Evolutionary conservation across 176 grass and related monocot genomes (phyloP), one percentile per base, ranked within the genome.

Genomic region (Phyllostachys edulis): DNA sequence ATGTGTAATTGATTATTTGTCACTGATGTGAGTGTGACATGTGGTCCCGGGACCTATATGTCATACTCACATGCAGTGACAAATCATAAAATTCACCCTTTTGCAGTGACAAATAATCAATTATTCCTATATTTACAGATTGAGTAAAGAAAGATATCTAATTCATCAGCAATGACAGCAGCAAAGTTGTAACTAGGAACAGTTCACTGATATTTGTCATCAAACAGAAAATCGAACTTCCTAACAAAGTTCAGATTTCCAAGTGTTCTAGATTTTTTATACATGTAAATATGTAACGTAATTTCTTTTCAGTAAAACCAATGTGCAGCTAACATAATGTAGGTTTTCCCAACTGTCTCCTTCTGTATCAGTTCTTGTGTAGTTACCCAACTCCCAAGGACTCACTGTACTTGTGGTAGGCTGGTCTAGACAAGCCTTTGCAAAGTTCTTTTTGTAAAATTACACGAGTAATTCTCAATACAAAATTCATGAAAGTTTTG

Each of bases 401-500:
- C 37, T 42, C 10, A 70, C 32, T 81, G 36, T 62, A 83, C 20
- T 68, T 80, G 36, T 57, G 47, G 59, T 79, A 85, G 32, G 69
- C n/a, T 76, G 32, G 1, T 85, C 65, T 42, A 83, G 38, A 84
- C 45, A 50, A 29, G 42, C 41, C 69, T 32, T 60, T 9, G n/a
- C 17, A 21, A 79, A 89, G 17, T 80, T 61, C 69, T 40, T 68
- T 56, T 60, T 18, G 41, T 20, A 78, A 32, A 20, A 80, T 60
- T 49, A 69, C 12, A 68, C 32, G 50, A 67, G 42, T 60, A 78
- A 70, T 69, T 64, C 27, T 79, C 23, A 11, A 93, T 29, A 84
- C 4, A 49, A 85, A 70, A 67, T 32, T 80, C 7, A 15, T 66
- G 6, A 16, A 60, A 59, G 50, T 81, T 69, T 39, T 70, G 9